phyloP scores from a whole-genome alignment of 495 filamentous ascomycete genomes.

The Aspergillus nanangensis region DNA sequence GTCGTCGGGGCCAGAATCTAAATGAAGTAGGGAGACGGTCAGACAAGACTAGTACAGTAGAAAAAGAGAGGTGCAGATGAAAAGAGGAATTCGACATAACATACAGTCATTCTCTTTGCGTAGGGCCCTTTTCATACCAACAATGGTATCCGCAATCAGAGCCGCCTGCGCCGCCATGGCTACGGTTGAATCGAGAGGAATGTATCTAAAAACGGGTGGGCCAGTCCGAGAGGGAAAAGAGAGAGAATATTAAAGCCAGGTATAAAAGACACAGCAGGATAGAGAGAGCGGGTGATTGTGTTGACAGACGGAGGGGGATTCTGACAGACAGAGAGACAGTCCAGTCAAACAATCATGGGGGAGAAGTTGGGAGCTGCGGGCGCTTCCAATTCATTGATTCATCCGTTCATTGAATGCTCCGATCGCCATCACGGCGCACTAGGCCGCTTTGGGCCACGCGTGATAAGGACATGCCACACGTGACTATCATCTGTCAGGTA shows the following conservation, averaged over 20 bases:
- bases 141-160: constrained; percentile 67
- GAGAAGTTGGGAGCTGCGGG: constrained; percentile 30
- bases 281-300: background rate
- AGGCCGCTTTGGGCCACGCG: constrained; percentile 22
- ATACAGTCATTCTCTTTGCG: constrained; percentile 58
- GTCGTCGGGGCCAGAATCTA: constrained; percentile 85
- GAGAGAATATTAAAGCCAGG: background rate
- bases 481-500: constrained; percentile 7
- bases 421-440: constrained; percentile 33
- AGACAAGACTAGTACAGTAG: no score
- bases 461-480: constrained; percentile 30
- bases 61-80: constrained; percentile 3
- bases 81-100: constrained; percentile 6
- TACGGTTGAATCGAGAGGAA: constrained; percentile 12
- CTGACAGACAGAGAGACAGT: no score
- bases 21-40: constrained; percentile 4
- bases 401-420: no score
- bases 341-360: no score
- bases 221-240: background rate
- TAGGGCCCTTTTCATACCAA: constrained; percentile 70
- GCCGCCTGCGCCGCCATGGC: constrained; percentile 69
- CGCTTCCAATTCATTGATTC: no score
- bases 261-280: background rate
- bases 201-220: background rate
- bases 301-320: background rate